Conservation (phyloP, 805 yeast species). For the Sugiyamaella smithiae region DNA sequence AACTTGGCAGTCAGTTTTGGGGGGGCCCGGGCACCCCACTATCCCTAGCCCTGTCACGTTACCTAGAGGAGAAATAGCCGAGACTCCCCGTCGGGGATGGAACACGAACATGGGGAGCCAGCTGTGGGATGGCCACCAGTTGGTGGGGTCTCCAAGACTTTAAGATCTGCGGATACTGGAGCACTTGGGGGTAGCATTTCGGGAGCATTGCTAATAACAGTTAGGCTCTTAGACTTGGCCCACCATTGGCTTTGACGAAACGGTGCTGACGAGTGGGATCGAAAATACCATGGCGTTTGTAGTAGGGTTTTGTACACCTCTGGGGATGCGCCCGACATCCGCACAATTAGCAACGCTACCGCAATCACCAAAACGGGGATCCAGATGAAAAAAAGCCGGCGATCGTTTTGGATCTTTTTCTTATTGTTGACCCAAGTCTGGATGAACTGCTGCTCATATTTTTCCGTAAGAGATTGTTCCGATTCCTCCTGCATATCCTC, state of each 20-base stretch:
- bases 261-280: neutral
- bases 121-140: neutral
- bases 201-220: too few relatives aligned
- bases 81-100: neutral
- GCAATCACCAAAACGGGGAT: conserved; percentile 60
- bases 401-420: conserved; percentile 61
- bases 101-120: neutral
- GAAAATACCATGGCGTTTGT: conserved; percentile 5
- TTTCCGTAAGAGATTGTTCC: conserved; percentile 1
- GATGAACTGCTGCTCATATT: conserved; percentile 26
- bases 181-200: too few relatives aligned
- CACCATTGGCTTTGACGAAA: neutral
- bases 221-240: too few relatives aligned
- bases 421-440: conserved; percentile 39
- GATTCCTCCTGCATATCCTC: neutral
- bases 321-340: conserved; percentile 14
- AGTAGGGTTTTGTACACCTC: conserved; percentile 12
- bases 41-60: conserved; percentile 8
- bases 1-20: too few relatives aligned
- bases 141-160: too few relatives aligned
- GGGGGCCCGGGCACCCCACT: too few relatives aligned
- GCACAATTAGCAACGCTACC: conserved; percentile 8
- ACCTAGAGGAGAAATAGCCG: neutral
- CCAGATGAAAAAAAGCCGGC: conserved; percentile 89
- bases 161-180: too few relatives aligned